These are phyloP conservation scores for Chromera velia DNA, from an alignment of 73 alveolate species.

Conservation along the genomic window DNA sequence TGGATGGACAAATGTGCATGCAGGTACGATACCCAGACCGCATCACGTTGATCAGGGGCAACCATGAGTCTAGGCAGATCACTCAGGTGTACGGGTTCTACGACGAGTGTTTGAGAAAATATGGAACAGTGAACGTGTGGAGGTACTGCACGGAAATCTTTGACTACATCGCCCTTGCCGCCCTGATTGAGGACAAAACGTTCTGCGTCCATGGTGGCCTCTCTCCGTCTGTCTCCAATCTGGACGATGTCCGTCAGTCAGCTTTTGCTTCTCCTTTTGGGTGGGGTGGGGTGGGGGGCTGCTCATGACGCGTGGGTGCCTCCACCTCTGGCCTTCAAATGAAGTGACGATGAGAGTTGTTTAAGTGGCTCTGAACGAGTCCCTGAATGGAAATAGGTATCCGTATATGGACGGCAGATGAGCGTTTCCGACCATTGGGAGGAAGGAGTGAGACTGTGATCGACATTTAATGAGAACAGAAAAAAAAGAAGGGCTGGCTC, in stretches of 20 bases:
- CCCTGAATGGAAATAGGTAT: too few relatives aligned
- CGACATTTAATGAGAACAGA: neutral
- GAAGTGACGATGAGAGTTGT: too few relatives aligned
- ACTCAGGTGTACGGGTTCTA: constrained; percentile 86
- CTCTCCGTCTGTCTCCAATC: constrained; percentile 56
- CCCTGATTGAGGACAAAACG: constrained; percentile 57
- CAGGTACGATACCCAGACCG: constrained; percentile 60
- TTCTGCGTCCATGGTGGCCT: constrained; percentile 62
- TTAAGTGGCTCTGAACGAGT: too few relatives aligned
- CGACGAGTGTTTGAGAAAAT: constrained; percentile 85
- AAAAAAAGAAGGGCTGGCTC: neutral
- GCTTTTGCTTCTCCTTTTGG: too few relatives aligned
- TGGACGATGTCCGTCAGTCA: constrained; percentile 52
- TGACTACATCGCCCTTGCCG: constrained; percentile 91
- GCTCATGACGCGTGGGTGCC: too few relatives aligned
- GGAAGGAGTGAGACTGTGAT: too few relatives aligned
- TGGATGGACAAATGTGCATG: too few relatives aligned
- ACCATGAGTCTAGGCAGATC: constrained; percentile 77
- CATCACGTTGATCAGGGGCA: constrained; percentile 67
- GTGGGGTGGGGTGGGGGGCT: too few relatives aligned
- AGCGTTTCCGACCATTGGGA: too few relatives aligned
- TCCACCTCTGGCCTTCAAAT: too few relatives aligned
- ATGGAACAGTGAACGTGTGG: constrained; percentile 66
- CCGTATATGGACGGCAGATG: too few relatives aligned
- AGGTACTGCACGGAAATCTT: constrained; percentile 96